Percentiles rank a stretch among this genome's conserved stretches.
phyloP scores from a whole-genome alignment of 1,139 yeast species.

The Kluyveromyces sp. region DNA sequence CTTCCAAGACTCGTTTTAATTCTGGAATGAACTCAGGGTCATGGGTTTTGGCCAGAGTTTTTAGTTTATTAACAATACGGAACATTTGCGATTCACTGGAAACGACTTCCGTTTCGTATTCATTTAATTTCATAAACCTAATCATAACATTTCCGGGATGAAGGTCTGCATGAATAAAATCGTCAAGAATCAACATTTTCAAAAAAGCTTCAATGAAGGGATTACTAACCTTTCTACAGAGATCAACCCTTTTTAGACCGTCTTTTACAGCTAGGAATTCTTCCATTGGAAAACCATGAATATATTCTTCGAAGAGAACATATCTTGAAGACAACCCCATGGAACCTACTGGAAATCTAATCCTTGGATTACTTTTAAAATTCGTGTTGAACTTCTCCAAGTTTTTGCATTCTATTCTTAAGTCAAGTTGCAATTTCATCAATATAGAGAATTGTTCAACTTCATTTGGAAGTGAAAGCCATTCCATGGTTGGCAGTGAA shows the following conservation, averaged over 20 bases:
- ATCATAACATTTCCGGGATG: conserved; percentile 96
- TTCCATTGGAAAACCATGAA: conserved; percentile 78
- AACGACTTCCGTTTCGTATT: conserved; percentile 30
- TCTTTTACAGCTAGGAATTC: conserved; percentile 44
- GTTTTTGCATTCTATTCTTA: conserved; percentile 83
- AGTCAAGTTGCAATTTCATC: conserved; percentile 83
- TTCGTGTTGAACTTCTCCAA: conserved; percentile 49
- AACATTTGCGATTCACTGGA: conserved; percentile 37
- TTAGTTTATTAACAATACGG: conserved; percentile 41
- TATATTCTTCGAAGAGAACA: conserved; percentile 78
- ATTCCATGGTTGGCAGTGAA: conserved; percentile 85
- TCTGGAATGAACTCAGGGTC: conserved; percentile 42
- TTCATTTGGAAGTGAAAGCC: conserved; percentile 93
- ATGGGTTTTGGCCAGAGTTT: conserved; percentile 33
- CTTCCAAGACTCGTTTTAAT: conserved; percentile 43
- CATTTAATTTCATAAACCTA: conserved; percentile 49
- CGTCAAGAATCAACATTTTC: conserved; percentile 85
- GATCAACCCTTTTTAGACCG: conserved; percentile 25
- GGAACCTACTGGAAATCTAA: conserved; percentile 78
- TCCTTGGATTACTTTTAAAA: conserved; percentile 44
- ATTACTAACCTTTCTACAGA: conserved; percentile 74
- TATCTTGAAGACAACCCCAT: conserved; percentile 57
- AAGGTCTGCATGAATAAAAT: conserved; percentile 90
- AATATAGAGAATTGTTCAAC: conserved; percentile 79
- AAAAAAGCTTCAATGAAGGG: conserved; percentile 85